A percentile compares a stretch with the other conserved stretches of the same genome.
These are phyloP conservation scores for Thalassiosira ordinaria DNA, from an alignment of 352 stramenopile species.

Conservation along the genomic window DNA sequence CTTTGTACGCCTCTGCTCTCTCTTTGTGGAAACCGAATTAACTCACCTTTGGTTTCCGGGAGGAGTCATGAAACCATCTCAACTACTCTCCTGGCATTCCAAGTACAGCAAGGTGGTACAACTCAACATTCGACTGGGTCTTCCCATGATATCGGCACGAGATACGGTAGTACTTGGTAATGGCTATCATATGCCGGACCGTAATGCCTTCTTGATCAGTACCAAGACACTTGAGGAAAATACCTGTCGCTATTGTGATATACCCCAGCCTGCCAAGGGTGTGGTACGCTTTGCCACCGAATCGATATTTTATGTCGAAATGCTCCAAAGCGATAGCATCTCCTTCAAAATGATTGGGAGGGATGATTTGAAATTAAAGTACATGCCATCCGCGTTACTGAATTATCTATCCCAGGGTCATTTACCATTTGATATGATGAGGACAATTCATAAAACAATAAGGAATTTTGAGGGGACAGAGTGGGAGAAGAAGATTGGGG, in stretches of 20 bases:
- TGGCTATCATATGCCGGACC: constrained; percentile 39
- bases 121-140: constrained; percentile 14
- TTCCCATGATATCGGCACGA: constrained; percentile 29
- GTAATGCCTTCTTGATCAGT: constrained; percentile 46
- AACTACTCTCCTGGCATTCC: constrained; percentile 27
- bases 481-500: constrained; percentile 42
- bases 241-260: constrained; percentile 23
- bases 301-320: constrained; percentile 35
- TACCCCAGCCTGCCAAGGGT: constrained; percentile 22
- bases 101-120: constrained; percentile 45
- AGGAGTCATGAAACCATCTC: constrained; percentile 18
- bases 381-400: constrained; percentile 25
- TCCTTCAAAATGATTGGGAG: constrained; percentile 46
- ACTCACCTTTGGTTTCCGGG: constrained; percentile 40
- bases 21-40: constrained; percentile 41
- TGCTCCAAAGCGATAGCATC: constrained; percentile 26
- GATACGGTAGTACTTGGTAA: constrained; percentile 38
- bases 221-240: constrained; percentile 27
- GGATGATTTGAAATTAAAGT: constrained; percentile 47
- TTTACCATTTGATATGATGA: constrained; percentile 41
- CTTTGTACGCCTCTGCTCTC: constrained; percentile 29
- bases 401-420: constrained; percentile 43
- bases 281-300: constrained; percentile 36
- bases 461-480: constrained; percentile 26
- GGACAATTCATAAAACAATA: constrained; percentile 17